These are phyloP conservation scores for Bipolaris sorokiniana DNA, from an alignment of 2,329 filamentous ascomycete species.

Conservation along the genomic window DNA sequence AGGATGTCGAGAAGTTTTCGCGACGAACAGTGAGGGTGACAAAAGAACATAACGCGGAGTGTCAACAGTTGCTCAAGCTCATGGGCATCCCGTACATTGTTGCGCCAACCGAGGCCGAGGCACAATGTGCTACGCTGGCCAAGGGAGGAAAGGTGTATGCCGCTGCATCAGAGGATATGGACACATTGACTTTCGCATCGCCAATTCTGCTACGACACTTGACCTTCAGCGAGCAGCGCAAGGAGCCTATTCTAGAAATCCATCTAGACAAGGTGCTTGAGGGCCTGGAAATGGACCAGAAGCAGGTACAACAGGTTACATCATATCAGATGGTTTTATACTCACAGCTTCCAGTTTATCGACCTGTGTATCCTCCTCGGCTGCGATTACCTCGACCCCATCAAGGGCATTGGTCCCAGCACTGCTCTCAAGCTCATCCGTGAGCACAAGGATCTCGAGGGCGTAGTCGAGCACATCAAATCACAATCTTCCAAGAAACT, in stretches of 20 bases:
- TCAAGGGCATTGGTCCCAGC: slow-evolving; percentile 90
- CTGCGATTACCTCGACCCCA: slow-evolving; percentile 96
- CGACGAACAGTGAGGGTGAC: slow-evolving; percentile 91
- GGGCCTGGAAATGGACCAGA: slow-evolving; percentile 84
- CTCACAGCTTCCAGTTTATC: slow-evolving; percentile 71
- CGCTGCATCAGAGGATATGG: slow-evolving; percentile 98
- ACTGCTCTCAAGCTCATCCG: slow-evolving; percentile 94
- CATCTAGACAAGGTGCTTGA: slow-evolving; percentile 84
- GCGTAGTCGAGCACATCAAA: slow-evolving; percentile 81
- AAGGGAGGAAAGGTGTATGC: slow-evolving; percentile 94
- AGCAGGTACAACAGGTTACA: slow-evolving; percentile 66
- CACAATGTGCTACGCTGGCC: slow-evolving; percentile 90
- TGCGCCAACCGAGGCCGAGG: slow-evolving; percentile 95
- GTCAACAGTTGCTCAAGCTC: slow-evolving; percentile 84
- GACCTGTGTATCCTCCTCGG: slow-evolving; percentile 97
- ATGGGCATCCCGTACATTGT: slow-evolving; percentile 98
- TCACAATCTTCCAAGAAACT: slow-evolving; percentile 72
- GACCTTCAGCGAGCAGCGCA: slow-evolving; percentile 95
- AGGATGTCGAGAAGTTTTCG: slow-evolving; percentile 98
- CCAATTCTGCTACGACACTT: slow-evolving; percentile 90
- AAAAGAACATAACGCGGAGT: slow-evolving; percentile 95
- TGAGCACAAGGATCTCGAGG: slow-evolving; percentile 86
- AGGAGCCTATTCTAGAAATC: slow-evolving; percentile 97
- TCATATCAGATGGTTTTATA: slow-evolving; percentile 3
- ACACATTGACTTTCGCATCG: slow-evolving; percentile 92